Evolutionary conservation across 2,329 filamentous ascomycete genomes (phyloP).

Genomic region (Diaporthe ilicicola): DNA sequence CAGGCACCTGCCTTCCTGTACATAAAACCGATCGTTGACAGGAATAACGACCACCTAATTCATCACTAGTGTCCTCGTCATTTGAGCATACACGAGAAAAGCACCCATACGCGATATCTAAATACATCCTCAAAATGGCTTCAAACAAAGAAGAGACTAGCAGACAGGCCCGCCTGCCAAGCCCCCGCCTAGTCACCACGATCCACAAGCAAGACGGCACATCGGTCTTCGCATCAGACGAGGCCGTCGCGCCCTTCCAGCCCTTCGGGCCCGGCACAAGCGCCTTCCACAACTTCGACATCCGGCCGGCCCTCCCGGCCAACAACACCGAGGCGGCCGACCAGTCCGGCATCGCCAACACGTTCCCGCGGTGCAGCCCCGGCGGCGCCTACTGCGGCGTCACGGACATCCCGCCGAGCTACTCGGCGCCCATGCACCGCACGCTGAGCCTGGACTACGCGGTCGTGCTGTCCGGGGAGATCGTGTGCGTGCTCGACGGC

Average conservation of each 20-base stretch:
- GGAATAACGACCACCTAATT: background rate
- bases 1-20: background rate
- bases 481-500: conserved; percentile 50
- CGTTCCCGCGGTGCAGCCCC: conserved; percentile 46
- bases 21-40: background rate
- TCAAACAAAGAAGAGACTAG: background rate
- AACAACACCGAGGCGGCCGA: conserved; percentile 38
- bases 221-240: conserved; percentile 45
- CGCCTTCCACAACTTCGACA: conserved; percentile 45
- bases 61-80: background rate
- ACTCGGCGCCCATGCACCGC: conserved; percentile 50
- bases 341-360: conserved; percentile 27
- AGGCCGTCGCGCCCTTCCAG: conserved; percentile 37
- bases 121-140: background rate
- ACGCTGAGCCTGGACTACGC: conserved; percentile 51
- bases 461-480: conserved; percentile 48
- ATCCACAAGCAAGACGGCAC: conserved; percentile 41
- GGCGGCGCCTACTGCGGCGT: conserved; percentile 47
- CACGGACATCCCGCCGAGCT: conserved; percentile 42
- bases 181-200: conserved; percentile 43
- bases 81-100: background rate
- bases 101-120: accelerated
- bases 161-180: background rate
- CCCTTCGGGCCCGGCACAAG: conserved; percentile 44
- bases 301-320: conserved; percentile 41